Evolutionary conservation across 495 filamentous ascomycete species (phyloP), one percentile per base, ranked within the genome.

Genomic region (Annulohypoxylon stygium): DNA sequence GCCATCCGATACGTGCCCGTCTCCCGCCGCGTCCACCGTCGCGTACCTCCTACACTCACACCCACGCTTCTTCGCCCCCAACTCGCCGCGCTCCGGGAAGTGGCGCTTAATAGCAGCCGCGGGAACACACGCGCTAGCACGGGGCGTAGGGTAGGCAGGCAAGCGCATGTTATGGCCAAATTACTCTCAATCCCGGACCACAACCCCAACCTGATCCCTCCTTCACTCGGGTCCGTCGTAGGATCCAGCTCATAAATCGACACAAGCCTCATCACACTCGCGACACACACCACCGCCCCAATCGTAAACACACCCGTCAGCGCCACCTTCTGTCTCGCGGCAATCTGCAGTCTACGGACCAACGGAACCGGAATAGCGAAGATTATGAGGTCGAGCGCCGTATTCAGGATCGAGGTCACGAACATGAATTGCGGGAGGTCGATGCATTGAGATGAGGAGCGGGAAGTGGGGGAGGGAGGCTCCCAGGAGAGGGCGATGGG

Each of bases 121-220:
- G 76, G 76, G 57, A 77, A 80, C 6, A 71, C 16, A 1, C 67
- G 68, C 10, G 61, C 67, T 14, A 79, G 33, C 5, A 79, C 54
- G 8, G 77, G 75, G 23, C 78, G 76, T 9, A 81, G 64, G 9
- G 77, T 78, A 54, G 79, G 78, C 51, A 81, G 37, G 66, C 78
- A 80, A 23, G 79, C 76, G 61, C 80, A 81, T 4, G 80, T 63
- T 54, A 81, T 76, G 18, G 70, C 77, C 10, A 79, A 55, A 61
- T 78, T 76, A 10, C 55, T 64, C 67, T 81, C 80, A 18, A 78
- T 69, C 36, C 71, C 67, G n/a, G 80, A 79, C 80, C 78, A 80
- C 12, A 71, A 55, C 1, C 67, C 71, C 9, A 74, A 14, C 1
- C 43, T 10, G 1, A 73, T 7, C 1, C 70, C 70, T 41, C 41